Conservation (phyloP, 805 yeast species). For the Metschnikowia colocasiae region DNA sequence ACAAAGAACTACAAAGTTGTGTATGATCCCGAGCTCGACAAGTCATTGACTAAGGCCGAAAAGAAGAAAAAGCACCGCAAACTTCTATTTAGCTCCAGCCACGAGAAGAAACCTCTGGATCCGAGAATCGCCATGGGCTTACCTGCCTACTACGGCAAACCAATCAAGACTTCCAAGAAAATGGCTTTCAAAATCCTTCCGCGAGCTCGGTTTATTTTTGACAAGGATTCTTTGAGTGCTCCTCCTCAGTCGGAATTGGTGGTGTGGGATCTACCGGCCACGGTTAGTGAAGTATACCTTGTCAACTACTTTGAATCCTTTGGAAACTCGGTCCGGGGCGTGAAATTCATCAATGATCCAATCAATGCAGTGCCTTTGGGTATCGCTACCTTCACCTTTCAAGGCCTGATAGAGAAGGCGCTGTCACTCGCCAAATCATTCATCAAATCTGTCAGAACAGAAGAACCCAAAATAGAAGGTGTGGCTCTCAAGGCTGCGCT, state of each 20-base stretch:
- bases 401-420: constrained; percentile 49
- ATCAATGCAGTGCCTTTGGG: constrained; percentile 77
- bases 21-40: constrained; percentile 48
- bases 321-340: constrained; percentile 57
- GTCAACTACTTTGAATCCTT: constrained; percentile 53
- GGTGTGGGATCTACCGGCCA: constrained; percentile 60
- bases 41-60: constrained; percentile 30
- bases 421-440: constrained; percentile 34
- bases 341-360: constrained; percentile 64
- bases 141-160: constrained; percentile 32
- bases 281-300: constrained; percentile 45
- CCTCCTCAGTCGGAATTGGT: constrained; percentile 69
- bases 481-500: constrained; percentile 50
- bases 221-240: constrained; percentile 69
- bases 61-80: constrained; percentile 34
- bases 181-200: constrained; percentile 43
- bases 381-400: constrained; percentile 59
- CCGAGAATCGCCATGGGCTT: constrained; percentile 35
- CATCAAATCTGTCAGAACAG: constrained; percentile 22
- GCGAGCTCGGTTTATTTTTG: constrained; percentile 48
- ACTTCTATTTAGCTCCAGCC: constrained; percentile 34
- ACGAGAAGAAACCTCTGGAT: constrained; percentile 26
- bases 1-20: constrained; percentile 40
- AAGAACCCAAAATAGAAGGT: constrained; percentile 47
- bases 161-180: constrained; percentile 37